Evolutionary conservation across 106 monocot genomes (phyloP).

Genomic region (Narthecium ossifragum): DNA sequence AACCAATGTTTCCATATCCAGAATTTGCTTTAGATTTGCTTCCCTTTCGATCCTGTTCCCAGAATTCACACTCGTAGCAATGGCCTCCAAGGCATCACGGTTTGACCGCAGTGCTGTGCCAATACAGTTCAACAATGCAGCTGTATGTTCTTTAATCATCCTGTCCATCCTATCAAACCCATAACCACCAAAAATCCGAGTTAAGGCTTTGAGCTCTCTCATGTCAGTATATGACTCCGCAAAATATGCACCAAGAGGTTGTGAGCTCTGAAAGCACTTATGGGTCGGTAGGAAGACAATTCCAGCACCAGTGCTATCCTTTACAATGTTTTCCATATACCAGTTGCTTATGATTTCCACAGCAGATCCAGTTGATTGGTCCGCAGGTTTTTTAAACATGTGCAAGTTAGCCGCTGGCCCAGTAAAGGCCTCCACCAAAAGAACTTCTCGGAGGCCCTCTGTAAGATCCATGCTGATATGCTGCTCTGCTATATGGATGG

Average conservation of each 20-base stretch:
- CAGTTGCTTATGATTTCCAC: constrained; percentile 63
- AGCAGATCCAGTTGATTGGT: constrained; percentile 50
- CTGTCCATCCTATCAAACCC: constrained; percentile 76
- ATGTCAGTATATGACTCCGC: constrained; percentile 66
- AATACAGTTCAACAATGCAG: constrained; percentile 77
- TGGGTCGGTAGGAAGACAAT: constrained; percentile 45
- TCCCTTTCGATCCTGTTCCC: constrained; percentile 77
- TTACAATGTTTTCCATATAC: constrained; percentile 88
- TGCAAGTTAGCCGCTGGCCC: constrained; percentile 61
- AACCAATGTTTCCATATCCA: constrained; percentile 73
- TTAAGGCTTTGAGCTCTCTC: constrained; percentile 67
- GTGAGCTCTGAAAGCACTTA: constrained; percentile 71
- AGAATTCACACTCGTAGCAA: constrained; percentile 55
- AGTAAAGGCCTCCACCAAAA: constrained; percentile 63
- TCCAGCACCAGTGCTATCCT: constrained; percentile 56
- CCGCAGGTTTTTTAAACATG: constrained; percentile 36
- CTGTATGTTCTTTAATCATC: constrained; percentile 53
- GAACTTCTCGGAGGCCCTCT: constrained; percentile 75
- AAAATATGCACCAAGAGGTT: constrained; percentile 47
- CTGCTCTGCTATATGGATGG: constrained; percentile 85
- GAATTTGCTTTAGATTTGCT: constrained; percentile 75
- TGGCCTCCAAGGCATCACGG: constrained; percentile 70
- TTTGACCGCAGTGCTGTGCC: constrained; percentile 68
- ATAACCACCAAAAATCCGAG: constrained; percentile 81
- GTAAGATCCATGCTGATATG: constrained; percentile 98